Conservation (phyloP, 2,329 filamentous ascomycete species). For the Bipolaris cookei region DNA sequence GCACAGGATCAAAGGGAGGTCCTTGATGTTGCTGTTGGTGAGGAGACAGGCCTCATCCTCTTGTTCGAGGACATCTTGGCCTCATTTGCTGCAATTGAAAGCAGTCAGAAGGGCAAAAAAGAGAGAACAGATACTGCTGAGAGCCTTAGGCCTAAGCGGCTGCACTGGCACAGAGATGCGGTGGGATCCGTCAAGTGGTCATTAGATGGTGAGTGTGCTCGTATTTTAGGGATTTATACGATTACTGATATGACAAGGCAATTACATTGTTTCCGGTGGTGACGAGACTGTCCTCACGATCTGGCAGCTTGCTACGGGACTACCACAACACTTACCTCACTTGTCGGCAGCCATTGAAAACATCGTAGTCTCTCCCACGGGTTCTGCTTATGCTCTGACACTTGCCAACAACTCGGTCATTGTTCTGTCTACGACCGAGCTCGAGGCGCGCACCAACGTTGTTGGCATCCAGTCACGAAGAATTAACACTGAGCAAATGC, state of each 20-base stretch:
- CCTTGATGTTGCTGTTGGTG: constrained; percentile 80
- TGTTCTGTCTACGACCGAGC: constrained; percentile 86
- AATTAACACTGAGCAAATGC: constrained; percentile 37
- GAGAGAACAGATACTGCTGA: constrained; percentile 42
- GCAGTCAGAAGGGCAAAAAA: constrained; percentile 41
- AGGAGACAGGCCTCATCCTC: constrained; percentile 76
- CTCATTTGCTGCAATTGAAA: constrained; percentile 58
- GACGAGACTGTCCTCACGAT: constrained; percentile 86
- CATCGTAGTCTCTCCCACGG: constrained; percentile 78
- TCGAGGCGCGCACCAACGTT: constrained; percentile 83
- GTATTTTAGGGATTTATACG: constrained; percentile 4
- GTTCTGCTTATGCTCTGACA: constrained; percentile 81
- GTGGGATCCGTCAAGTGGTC: constrained; percentile 92
- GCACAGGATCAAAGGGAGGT: constrained; percentile 47
- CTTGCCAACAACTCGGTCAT: constrained; percentile 92
- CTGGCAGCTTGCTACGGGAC: constrained; percentile 90
- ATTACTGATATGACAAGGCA: constrained; percentile 60
- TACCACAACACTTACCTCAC: constrained; percentile 86
- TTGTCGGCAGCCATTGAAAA: constrained; percentile 84
- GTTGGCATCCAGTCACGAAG: constrained; percentile 73
- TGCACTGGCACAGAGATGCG: constrained; percentile 90
- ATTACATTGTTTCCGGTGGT: constrained; percentile 93
- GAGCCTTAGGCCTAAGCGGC: constrained; percentile 63
- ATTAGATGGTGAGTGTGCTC: constrained; percentile 69
- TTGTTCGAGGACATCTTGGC: constrained; percentile 78